Percentiles rank a stretch among this genome's conserved stretches.
These are phyloP conservation scores for Starmerella sirachaensis DNA, from an alignment of 805 yeast species.

Conservation along the genomic window DNA sequence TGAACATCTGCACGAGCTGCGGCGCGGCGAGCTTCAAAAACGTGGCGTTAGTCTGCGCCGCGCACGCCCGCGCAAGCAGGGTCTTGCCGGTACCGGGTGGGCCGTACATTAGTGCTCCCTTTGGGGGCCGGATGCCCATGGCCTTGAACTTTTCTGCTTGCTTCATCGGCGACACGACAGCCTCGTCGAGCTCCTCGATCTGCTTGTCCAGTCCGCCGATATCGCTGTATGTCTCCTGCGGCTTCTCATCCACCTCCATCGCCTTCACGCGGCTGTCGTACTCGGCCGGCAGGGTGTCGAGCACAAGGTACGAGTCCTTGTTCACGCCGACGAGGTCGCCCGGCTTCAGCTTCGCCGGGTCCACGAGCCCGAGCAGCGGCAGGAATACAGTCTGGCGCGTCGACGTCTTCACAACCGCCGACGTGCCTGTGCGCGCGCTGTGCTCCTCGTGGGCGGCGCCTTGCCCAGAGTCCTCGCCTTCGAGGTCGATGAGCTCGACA, in stretches of 20 bases:
- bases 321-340: conserved; percentile 96
- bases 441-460: conserved; percentile 94
- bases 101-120: conserved; percentile 97
- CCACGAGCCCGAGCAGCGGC: conserved; percentile 92
- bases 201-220: conserved; percentile 98
- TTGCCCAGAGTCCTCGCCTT: conserved; percentile 63
- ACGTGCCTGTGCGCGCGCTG: conserved; percentile 81
- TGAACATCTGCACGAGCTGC: conserved; percentile 94
- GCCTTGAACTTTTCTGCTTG: conserved; percentile 92
- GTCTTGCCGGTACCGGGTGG: conserved; percentile 99
- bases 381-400: conserved; percentile 94
- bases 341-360: conserved; percentile 84
- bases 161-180: conserved; percentile 95
- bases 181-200: conserved; percentile 95
- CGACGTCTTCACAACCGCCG: conserved; percentile 96
- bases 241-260: conserved; percentile 98
- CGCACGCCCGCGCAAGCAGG: conserved; percentile 93
- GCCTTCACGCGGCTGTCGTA: conserved; percentile 97
- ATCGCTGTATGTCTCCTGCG: conserved; percentile 92
- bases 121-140: conserved; percentile 93
- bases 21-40: conserved; percentile 95
- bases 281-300: conserved; percentile 93
- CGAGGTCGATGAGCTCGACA: conserved; percentile 84
- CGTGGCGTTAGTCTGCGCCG: conserved; percentile 96
- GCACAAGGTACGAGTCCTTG: conserved; percentile 84